Conservation (phyloP, 345 rosid species). For the Trapa bicornis region DNA sequence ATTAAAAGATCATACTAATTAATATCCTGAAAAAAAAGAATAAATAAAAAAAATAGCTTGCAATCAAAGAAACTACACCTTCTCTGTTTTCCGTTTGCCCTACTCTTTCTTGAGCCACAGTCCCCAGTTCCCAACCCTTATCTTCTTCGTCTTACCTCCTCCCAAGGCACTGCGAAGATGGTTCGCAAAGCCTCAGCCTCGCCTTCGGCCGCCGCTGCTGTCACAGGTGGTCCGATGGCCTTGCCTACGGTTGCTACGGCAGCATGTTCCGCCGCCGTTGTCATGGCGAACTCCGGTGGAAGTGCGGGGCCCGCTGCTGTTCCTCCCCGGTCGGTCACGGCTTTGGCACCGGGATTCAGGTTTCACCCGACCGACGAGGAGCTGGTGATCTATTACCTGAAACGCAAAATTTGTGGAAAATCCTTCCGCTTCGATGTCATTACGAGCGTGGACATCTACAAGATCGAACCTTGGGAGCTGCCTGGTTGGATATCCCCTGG, state of each 20-base stretch:
- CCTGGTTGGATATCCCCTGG: conserved; percentile 4
- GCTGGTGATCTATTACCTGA: conserved; percentile 67
- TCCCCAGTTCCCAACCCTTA: not conserved
- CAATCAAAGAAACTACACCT: not conserved
- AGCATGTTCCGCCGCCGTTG: not conserved
- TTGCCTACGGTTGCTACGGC: not conserved
- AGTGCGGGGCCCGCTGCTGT: not conserved
- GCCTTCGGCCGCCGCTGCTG: not conserved
- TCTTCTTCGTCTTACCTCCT: not conserved
- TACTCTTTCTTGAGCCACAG: not conserved
- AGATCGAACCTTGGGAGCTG: conserved; percentile 8
- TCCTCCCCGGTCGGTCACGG: conserved; percentile 20
- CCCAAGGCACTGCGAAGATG: not conserved
- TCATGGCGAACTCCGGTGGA: not conserved
- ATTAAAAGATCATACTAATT: not conserved
- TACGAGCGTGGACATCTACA: conserved; percentile 28
- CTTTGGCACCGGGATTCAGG: conserved; percentile 84
- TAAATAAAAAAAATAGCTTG: not conserved
- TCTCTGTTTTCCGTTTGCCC: not conserved
- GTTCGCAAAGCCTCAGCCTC: conserved; percentile 5
- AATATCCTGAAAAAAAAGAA: not conserved
- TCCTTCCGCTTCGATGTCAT: conserved; percentile 67
- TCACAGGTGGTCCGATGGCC: too few relatives aligned
- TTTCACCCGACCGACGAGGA: conserved; percentile 92
- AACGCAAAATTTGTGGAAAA: conserved; percentile 54